A percentile compares a stretch with the other conserved stretches of the same genome.
Evolutionary conservation across 2,329 filamentous ascomycete genomes (phyloP).

Genomic region (Dactylonectria macrodidyma): DNA sequence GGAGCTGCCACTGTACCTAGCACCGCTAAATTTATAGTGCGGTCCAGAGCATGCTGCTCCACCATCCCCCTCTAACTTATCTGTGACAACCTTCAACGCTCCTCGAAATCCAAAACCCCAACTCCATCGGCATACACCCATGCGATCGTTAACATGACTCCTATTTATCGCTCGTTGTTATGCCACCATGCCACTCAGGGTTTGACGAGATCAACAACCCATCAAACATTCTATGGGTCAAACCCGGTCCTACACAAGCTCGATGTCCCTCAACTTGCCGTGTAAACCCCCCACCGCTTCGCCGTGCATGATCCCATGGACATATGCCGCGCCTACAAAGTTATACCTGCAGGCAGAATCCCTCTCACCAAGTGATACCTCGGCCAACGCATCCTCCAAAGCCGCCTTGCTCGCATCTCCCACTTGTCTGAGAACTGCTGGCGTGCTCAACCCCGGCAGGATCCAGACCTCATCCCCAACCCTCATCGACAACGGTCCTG

Average conservation of each 20-base stretch:
- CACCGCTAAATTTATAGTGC: not conserved
- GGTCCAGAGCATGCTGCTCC: not conserved
- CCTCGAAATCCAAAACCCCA: not conserved
- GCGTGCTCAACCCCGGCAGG: slow-evolving; percentile 40
- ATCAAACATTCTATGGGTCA: no score
- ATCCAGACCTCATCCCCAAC: slow-evolving; percentile 44
- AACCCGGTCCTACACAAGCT: slow-evolving; percentile 25
- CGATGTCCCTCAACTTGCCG: slow-evolving; percentile 26
- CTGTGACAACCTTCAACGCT: not conserved
- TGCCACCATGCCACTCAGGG: not conserved
- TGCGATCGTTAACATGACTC: not conserved
- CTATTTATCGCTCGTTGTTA: not conserved
- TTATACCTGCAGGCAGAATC: slow-evolving; percentile 17
- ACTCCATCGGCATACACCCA: not conserved
- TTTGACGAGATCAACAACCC: not conserved
- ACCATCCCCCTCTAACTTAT: not conserved
- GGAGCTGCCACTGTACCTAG: slow-evolving; percentile 23
- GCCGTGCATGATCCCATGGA: slow-evolving; percentile 44
- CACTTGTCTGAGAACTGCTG: slow-evolving; percentile 34
- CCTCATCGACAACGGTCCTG: slow-evolving; percentile 35
- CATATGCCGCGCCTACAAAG: slow-evolving; percentile 40
- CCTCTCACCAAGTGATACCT: not conserved
- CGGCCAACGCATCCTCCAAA: not conserved
- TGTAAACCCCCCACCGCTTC: slow-evolving; percentile 28
- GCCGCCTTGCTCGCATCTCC: not conserved